Percentiles rank a stretch among this genome's conserved stretches.
Evolutionary conservation across 1,284 basidiomycete genomes (phyloP).

Genomic region (Marasmius oreades): DNA sequence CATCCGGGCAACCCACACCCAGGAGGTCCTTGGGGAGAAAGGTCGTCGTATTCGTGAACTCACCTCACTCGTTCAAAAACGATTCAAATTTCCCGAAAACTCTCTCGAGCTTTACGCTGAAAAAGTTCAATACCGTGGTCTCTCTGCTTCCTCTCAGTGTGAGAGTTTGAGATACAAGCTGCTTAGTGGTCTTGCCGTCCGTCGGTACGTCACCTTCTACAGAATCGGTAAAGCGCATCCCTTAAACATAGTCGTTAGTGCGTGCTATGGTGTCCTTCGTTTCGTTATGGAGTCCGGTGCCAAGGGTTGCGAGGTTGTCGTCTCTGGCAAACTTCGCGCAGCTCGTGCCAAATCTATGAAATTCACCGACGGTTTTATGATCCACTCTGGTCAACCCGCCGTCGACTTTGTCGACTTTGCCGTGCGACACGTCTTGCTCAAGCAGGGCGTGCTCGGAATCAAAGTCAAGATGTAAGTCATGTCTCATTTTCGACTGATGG

Average conservation of each 20-base stretch:
- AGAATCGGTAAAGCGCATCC: constrained; percentile 13
- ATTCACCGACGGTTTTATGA: constrained; percentile 99
- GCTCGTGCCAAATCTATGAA: constrained; percentile 99
- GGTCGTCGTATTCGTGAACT: constrained; percentile 99
- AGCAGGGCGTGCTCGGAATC: constrained; percentile 99
- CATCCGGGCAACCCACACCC: constrained; percentile 99
- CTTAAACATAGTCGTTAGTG: constrained; percentile 45
- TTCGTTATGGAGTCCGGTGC: constrained; percentile 99
- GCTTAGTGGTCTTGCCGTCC: constrained; percentile 98
- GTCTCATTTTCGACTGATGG: neutral
- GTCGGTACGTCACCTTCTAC: constrained; percentile 60
- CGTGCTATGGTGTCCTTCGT: constrained; percentile 99
- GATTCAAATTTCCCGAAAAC: constrained; percentile 99
- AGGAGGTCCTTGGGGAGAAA: constrained; percentile 99
- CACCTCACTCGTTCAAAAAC: constrained; percentile 97
- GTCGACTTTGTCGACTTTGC: constrained; percentile 98
- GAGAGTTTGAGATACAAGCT: constrained; percentile 99
- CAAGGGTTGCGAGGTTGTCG: constrained; percentile 99
- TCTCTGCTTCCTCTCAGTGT: constrained; percentile 98
- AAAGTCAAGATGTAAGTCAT: constrained; percentile 95
- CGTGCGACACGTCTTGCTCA: constrained; percentile 96
- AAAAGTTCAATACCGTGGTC: constrained; percentile 98
- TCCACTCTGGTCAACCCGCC: constrained; percentile 99
- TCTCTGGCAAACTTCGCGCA: constrained; percentile 99
- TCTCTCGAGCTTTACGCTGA: constrained; percentile 99